Conservation (phyloP, 768 basidiomycete species). For the Chiua virens region DNA sequence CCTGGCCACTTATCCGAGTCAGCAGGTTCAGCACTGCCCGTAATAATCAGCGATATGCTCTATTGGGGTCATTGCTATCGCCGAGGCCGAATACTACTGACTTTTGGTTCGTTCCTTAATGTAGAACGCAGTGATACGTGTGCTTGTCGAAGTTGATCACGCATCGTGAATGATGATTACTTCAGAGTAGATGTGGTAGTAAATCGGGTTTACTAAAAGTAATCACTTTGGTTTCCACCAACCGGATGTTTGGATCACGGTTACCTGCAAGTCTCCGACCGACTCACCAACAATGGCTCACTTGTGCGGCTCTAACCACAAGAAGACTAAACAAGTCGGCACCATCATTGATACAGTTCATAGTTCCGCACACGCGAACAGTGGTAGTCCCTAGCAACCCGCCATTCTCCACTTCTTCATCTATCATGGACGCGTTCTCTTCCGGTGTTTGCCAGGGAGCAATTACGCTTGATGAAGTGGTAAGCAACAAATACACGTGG, state of each 20-base stretch:
- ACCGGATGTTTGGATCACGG: constrained; percentile 7
- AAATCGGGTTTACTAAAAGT: not conserved
- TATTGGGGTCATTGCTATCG: no score
- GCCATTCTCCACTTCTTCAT: constrained; percentile 1
- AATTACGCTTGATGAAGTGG: constrained; percentile 18
- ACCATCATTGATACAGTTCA: not conserved
- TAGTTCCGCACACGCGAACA: not conserved
- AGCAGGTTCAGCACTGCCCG: no score
- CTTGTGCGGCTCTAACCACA: not conserved
- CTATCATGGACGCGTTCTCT: constrained; percentile 5
- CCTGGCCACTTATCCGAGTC: no score
- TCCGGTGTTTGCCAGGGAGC: not conserved
- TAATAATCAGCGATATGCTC: no score
- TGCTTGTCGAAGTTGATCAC: no score
- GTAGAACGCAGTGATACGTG: no score
- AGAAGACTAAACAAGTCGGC: not conserved
- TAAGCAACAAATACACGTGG: constrained; percentile 9
- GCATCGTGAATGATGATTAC: no score
- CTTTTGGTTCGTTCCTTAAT: no score
- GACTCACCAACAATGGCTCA: not conserved
- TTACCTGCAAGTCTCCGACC: constrained; percentile 1
- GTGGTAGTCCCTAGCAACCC: not conserved
- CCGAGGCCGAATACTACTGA: no score
- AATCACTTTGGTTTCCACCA: not conserved
- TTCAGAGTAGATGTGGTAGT: no score